Conservation (phyloP, 1,284 basidiomycete genomes). For the Ceratobasidium theobromae region DNA sequence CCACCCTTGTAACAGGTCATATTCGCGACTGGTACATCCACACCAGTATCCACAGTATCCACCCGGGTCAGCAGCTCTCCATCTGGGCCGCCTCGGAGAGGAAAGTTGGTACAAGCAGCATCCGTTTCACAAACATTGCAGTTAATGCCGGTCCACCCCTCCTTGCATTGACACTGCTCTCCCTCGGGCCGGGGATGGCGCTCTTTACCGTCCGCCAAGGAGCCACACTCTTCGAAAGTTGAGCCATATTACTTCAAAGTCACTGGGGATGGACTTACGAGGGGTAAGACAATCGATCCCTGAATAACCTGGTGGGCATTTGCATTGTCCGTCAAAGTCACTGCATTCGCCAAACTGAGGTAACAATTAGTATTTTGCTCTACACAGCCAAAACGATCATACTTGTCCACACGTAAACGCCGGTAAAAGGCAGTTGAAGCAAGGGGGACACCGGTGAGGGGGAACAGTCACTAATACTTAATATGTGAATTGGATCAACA, state of each 20-base stretch:
- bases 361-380: background rate
- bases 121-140: slow-evolving; percentile 93
- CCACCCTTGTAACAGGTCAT: slow-evolving; percentile 96
- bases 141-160: slow-evolving; percentile 94
- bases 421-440: slow-evolving; percentile 85
- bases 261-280: slow-evolving; percentile 52
- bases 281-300: slow-evolving; percentile 87
- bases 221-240: slow-evolving; percentile 72
- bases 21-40: slow-evolving; percentile 53
- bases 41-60: slow-evolving; percentile 50
- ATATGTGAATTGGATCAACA: background rate
- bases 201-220: slow-evolving; percentile 83
- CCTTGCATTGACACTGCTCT: slow-evolving; percentile 82
- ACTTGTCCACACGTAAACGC: slow-evolving; percentile 78
- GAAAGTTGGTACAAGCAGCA: slow-evolving; percentile 74
- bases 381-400: background rate
- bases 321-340: slow-evolving; percentile 85
- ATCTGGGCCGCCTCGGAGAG: slow-evolving; percentile 49
- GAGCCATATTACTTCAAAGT: background rate
- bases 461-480: slow-evolving; percentile 7
- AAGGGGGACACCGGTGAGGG: slow-evolving; percentile 43
- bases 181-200: slow-evolving; percentile 77
- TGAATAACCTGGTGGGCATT: slow-evolving; percentile 88
- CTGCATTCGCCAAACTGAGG: slow-evolving; percentile 74
- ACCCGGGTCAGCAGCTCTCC: slow-evolving; percentile 49